Conservation (phyloP, 495 filamentous ascomycete species). For the Xylaria palmicola region DNA sequence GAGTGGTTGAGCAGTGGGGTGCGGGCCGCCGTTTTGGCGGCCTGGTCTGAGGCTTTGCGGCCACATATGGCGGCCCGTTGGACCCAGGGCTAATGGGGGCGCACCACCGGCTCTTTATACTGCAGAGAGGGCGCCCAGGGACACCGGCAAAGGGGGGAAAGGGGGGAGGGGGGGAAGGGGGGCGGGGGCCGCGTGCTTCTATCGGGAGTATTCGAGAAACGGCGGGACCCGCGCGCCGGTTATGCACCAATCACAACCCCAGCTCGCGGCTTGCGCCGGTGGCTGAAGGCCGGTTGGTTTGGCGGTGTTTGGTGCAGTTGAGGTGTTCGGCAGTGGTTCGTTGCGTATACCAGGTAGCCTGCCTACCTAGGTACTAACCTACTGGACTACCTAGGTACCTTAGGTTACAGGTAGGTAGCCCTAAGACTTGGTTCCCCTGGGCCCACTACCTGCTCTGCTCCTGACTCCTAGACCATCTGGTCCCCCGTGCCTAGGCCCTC, state of each 20-base stretch:
- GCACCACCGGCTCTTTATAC: slow-evolving; percentile 29
- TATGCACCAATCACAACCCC: slow-evolving; percentile 25
- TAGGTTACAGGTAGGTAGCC: too few relatives aligned
- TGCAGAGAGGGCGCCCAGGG: neutral
- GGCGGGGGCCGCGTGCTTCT: slow-evolving; percentile 6
- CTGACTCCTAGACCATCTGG: neutral
- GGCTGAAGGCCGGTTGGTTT: slow-evolving; percentile 20
- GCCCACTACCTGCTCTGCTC: too few relatives aligned
- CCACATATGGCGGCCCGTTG: slow-evolving; percentile 23
- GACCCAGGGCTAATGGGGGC: slow-evolving; percentile 10
- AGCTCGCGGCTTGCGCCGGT: slow-evolving; percentile 13
- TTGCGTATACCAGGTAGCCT: neutral
- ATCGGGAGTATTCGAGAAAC: slow-evolving; percentile 5
- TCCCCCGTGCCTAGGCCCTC: neutral
- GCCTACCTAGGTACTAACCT: too few relatives aligned
- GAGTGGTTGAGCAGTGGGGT: slow-evolving; percentile 15
- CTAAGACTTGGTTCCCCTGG: too few relatives aligned
- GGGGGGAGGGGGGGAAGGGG: neutral
- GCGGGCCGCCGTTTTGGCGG: slow-evolving; percentile 27
- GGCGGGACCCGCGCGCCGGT: neutral
- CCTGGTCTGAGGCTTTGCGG: slow-evolving; percentile 31
- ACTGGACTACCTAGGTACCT: too few relatives aligned
- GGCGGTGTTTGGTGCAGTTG: neutral
- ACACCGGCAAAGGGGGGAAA: too few relatives aligned
- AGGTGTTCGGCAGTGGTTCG: neutral